These are phyloP conservation scores for Penicillium griseofulvum DNA, from an alignment of 2,329 filamentous ascomycete species.

Conservation along the genomic window DNA sequence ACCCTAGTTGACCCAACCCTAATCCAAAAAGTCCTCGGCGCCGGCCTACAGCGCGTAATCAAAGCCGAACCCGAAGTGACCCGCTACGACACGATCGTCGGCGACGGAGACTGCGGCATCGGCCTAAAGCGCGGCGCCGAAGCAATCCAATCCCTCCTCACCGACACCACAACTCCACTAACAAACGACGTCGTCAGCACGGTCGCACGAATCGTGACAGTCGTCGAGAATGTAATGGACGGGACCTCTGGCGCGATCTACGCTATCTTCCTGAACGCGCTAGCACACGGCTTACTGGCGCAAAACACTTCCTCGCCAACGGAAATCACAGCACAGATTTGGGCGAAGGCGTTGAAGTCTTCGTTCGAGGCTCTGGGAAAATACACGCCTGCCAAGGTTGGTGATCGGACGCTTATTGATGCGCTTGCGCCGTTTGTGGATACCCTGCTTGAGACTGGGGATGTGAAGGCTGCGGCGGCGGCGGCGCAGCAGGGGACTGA, in stretches of 20 bases:
- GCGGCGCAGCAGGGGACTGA: conserved; percentile 75
- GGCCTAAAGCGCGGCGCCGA: conserved; percentile 85
- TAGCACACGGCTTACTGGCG: conserved; percentile 65
- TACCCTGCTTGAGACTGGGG: conserved; percentile 61
- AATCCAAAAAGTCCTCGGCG: conserved; percentile 54
- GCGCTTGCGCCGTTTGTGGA: conserved; percentile 85
- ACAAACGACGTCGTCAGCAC: conserved; percentile 60
- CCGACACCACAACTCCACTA: conserved; percentile 40
- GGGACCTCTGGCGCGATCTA: conserved; percentile 74
- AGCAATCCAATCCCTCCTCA: conserved; percentile 49
- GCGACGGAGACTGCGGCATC: conserved; percentile 86
- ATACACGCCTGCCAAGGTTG: conserved; percentile 86
- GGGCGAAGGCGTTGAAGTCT: conserved; percentile 67
- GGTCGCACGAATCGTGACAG: conserved; percentile 58
- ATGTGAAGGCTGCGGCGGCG: conserved; percentile 69
- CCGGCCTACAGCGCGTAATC: conserved; percentile 59
- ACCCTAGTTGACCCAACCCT: conserved; percentile 48
- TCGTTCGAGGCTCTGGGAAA: conserved; percentile 69
- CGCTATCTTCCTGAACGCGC: conserved; percentile 86
- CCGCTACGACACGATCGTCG: conserved; percentile 73
- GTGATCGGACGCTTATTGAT: conserved; percentile 88
- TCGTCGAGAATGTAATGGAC: conserved; percentile 70
- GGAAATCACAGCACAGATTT: conserved; percentile 51
- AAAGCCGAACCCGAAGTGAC: conserved; percentile 64
- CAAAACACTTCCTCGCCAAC: conserved; percentile 49